Conservation (phyloP, 2,329 filamentous ascomycete genomes). For the Pseudogymnoascus sp. region DNA sequence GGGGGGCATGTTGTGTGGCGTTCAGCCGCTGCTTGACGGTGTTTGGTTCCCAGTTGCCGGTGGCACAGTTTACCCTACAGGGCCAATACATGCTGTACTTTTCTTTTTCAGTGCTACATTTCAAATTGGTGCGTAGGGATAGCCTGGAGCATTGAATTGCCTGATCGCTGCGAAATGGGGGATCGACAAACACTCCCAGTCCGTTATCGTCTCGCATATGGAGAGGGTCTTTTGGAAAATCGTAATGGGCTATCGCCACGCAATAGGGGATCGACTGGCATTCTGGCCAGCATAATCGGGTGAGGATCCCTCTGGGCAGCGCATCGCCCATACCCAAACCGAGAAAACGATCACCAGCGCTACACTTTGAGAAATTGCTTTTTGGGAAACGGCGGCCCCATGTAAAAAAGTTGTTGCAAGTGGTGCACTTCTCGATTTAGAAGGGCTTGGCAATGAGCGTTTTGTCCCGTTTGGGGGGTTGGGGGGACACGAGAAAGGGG, state of each 20-base stretch:
- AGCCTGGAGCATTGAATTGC: not conserved
- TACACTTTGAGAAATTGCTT: not conserved
- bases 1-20: not conserved
- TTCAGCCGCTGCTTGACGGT: not conserved
- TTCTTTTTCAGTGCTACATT: not conserved
- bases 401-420: not conserved
- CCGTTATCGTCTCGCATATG: not conserved
- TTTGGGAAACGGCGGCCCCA: not conserved
- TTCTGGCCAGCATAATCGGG: not conserved
- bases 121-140: not conserved
- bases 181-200: not conserved
- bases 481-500: not conserved
- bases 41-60: not conserved
- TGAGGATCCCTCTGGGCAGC: not conserved
- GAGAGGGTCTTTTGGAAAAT: not conserved
- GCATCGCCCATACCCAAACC: not conserved
- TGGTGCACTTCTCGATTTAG: not conserved
- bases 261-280: not conserved
- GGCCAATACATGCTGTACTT: not conserved
- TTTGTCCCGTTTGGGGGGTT: not conserved
- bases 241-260: not conserved
- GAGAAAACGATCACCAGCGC: not conserved
- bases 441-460: not conserved
- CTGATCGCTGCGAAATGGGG: not conserved
- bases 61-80: not conserved